These are phyloP conservation scores for Insectozyma bohioensis DNA, from an alignment of 1,139 yeast species.

Conservation along the genomic window DNA sequence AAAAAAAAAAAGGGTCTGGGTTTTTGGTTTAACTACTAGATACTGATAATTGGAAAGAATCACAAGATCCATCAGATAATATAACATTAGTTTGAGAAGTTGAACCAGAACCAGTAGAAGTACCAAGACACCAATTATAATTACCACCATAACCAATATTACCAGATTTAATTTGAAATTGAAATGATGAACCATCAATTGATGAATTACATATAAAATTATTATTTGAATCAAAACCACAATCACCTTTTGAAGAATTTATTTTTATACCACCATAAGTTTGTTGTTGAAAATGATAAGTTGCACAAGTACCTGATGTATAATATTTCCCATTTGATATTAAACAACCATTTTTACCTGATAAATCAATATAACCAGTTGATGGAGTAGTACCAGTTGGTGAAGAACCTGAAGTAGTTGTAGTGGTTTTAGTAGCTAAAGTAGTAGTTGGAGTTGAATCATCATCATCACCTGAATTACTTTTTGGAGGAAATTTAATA, in stretches of 20 bases:
- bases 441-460: conserved; percentile 15
- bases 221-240: conserved; percentile 50
- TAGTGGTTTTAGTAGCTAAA: conserved; percentile 20
- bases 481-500: conserved; percentile 76
- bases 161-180: conserved; percentile 49
- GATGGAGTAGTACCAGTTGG: conserved; percentile 32
- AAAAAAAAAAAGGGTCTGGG: too few relatives aligned
- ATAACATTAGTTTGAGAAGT: conserved; percentile 52
- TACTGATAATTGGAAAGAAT: conserved; percentile 12
- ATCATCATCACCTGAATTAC: conserved; percentile 21
- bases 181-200: conserved; percentile 40
- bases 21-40: too few relatives aligned
- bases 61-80: conserved; percentile 48
- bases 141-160: conserved; percentile 64
- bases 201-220: conserved; percentile 34
- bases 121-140: conserved; percentile 52
- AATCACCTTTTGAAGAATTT: conserved; percentile 68
- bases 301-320: conserved; percentile 82
- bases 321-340: conserved; percentile 88
- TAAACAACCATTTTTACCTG: conserved; percentile 68
- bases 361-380: conserved; percentile 48
- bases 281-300: conserved; percentile 43
- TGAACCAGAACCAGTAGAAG: conserved; percentile 37
- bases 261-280: conserved; percentile 72
- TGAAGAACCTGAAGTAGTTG: conserved; percentile 12